A percentile compares a stretch with the other conserved stretches of the same genome.
Evolutionary conservation across 441 rosid genomes (phyloP).

Genomic region (Gossypium aridum): DNA sequence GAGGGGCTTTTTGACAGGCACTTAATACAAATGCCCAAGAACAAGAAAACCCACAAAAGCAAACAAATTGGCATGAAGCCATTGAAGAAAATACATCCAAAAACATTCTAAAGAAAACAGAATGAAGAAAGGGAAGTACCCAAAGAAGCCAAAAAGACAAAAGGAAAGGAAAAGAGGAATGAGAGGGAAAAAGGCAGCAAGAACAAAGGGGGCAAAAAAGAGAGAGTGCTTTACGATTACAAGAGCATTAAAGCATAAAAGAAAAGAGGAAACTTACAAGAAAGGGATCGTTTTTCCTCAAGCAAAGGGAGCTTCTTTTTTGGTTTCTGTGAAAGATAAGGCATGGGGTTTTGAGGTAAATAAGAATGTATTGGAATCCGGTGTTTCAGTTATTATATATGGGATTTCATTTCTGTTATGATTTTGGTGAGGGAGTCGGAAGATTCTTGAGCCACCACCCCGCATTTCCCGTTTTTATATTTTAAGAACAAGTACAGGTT

Average conservation of each 20-base stretch:
- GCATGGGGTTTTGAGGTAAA: constrained; percentile 19
- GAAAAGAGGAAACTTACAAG: constrained; percentile 50
- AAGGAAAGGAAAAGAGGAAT: background rate
- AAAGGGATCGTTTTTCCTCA: constrained; percentile 51
- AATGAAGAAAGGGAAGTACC: constrained; percentile 16
- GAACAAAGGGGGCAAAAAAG: constrained; percentile 14
- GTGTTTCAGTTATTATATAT: background rate
- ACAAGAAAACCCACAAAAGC: constrained; percentile 14
- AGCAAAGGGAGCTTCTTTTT: constrained; percentile 41
- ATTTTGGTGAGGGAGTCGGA: background rate
- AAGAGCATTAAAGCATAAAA: background rate
- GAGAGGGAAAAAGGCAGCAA: background rate
- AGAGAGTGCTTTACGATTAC: constrained; percentile 27
- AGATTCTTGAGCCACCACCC: background rate
- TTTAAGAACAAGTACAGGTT: background rate
- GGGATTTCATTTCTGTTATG: background rate
- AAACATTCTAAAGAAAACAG: constrained; percentile 13
- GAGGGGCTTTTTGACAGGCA: background rate
- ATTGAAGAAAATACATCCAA: constrained; percentile 13
- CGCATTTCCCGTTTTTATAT: background rate
- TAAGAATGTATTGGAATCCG: constrained; percentile 1
- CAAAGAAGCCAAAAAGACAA: constrained; percentile 16
- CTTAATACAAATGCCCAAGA: constrained; percentile 9
- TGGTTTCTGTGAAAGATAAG: background rate
- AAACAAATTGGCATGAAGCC: constrained; percentile 25